Evolutionary conservation across 208 protist species (phyloP).

Genomic region (Phytomonas sp.): DNA sequence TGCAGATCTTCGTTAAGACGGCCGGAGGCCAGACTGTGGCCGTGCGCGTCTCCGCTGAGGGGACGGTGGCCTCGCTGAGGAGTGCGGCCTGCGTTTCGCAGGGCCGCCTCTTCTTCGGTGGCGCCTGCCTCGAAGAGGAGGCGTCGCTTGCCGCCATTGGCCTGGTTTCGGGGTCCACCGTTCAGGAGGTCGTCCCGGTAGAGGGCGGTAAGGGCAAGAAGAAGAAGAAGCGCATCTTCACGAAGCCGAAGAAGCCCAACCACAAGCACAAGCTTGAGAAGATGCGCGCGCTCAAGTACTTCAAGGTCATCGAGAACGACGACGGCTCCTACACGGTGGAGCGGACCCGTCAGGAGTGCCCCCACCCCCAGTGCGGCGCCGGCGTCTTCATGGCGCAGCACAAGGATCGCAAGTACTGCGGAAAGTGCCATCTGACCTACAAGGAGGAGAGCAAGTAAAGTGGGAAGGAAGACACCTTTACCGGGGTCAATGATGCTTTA

Average conservation of each 20-base stretch:
- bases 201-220: slow-evolving; percentile 95
- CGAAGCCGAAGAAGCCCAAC: slow-evolving; percentile 98
- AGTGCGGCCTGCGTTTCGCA: slow-evolving; percentile 57
- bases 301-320: slow-evolving; percentile 96
- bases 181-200: slow-evolving; percentile 84
- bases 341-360: slow-evolving; percentile 94
- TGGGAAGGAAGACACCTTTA: slow-evolving; percentile 24
- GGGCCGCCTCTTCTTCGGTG: slow-evolving; percentile 86
- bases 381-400: slow-evolving; percentile 99
- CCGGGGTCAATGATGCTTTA: slow-evolving; percentile 36
- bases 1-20: slow-evolving; percentile 93
- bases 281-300: slow-evolving; percentile 99
- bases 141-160: slow-evolving; percentile 15
- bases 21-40: slow-evolving; percentile 83
- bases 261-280: slow-evolving; percentile 99
- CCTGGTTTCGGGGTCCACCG: slow-evolving; percentile 48
- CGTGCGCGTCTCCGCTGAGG: slow-evolving; percentile 73
- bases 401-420: slow-evolving; percentile 98
- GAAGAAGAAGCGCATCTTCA: slow-evolving; percentile 99
- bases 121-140: slow-evolving; percentile 78
- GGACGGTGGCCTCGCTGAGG: slow-evolving; percentile 82
- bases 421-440: slow-evolving; percentile 98
- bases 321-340: slow-evolving; percentile 96
- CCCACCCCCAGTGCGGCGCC: slow-evolving; percentile 92
- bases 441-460: slow-evolving; percentile 47